Percentiles rank a stretch among this genome's conserved stretches.
phyloP scores from a whole-genome alignment of 2,329 filamentous ascomycete species.

The Ascochyta koolunga region DNA sequence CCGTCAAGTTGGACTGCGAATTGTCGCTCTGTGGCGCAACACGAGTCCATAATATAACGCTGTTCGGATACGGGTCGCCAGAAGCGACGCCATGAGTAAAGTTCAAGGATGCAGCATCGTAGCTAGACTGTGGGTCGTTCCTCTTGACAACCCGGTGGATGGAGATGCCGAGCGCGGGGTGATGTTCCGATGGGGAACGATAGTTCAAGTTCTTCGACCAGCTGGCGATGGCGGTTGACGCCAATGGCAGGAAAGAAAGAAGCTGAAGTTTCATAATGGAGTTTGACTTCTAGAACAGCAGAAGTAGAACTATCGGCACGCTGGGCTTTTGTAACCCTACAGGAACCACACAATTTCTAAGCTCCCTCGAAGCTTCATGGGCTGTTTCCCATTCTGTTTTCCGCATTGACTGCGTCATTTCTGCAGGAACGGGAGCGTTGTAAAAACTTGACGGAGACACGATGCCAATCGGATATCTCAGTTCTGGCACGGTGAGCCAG shows the following conservation, averaged over 20 bases:
- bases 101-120: conserved; percentile 31
- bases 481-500: conserved; percentile 24
- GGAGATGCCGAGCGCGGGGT: conserved; percentile 68
- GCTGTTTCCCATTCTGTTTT: conserved; percentile 6
- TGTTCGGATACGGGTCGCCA: conserved; percentile 54
- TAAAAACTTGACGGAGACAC: not conserved
- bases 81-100: conserved; percentile 55
- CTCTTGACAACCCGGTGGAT: conserved; percentile 66
- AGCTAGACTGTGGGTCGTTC: conserved; percentile 38
- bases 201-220: conserved; percentile 67
- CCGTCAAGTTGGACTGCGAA: conserved; percentile 55
- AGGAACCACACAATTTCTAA: conserved; percentile 4
- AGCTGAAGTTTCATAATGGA: conserved; percentile 36
- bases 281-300: conserved; percentile 1
- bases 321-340: conserved; percentile 29
- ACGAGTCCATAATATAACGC: conserved; percentile 46
- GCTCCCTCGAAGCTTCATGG: conserved; percentile 2
- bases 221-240: conserved; percentile 28
- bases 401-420: conserved; percentile 25
- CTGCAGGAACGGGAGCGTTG: conserved; percentile 24
- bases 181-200: conserved; percentile 68
- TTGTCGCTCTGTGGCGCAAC: conserved; percentile 48
- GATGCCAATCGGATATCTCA: conserved; percentile 28
- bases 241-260: conserved; percentile 27
- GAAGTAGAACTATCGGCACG: conserved; percentile 3